Base-by-base conservation (phyloP, 768 basidiomycete species). In the Agrocybe chaxingu region DNA sequence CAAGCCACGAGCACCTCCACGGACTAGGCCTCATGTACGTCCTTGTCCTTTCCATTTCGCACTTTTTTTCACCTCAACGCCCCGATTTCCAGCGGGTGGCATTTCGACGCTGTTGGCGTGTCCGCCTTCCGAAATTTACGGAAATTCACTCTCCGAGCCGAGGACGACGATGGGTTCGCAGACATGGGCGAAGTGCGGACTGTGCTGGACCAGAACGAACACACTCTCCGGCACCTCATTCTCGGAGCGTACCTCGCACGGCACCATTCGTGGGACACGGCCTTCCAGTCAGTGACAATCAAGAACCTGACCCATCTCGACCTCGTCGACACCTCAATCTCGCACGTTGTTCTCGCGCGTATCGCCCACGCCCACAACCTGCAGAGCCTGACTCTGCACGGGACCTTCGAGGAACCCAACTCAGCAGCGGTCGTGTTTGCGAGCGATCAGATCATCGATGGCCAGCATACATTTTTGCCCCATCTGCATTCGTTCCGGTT, bases 41-140 rank as follows among this genome's bases (percentile, higher is more conserved):
- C 7, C 32, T 9, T 12, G 6, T 33, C 43, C 10, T 31, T 32
- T 52, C 40, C 18, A 16, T 24, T 49, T 24, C 19, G 29, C 18
- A 10, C 41, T 12, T 36, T 10, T 8, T 18, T 34, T 47, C 33
- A 40, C 41, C 37, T 48, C 45, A 36, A 18, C 5, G 16, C 29
- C 37, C 10, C 24, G 11, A 34, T 42, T n/a, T 38, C 18, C 53
- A 81, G 80, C 40, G 85, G 85, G 1, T 87, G 82, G 81, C 85
- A 87, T 64, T 87, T 87, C 56, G 85, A 85, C 55, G 84, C 84
- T 9, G 79, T 80, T 8, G 84, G 83, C 34, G 82, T 86, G 34
- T 81, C 80, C n/a, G 73, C 75, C 1, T 85, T 87, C 68, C 68
- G 65, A 7, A 73, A 77, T 44, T 71, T 87, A 11, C 76, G 74